These are phyloP conservation scores for Mycena epipterygia DNA, from an alignment of 768 basidiomycete genomes.

Conservation along the genomic window DNA sequence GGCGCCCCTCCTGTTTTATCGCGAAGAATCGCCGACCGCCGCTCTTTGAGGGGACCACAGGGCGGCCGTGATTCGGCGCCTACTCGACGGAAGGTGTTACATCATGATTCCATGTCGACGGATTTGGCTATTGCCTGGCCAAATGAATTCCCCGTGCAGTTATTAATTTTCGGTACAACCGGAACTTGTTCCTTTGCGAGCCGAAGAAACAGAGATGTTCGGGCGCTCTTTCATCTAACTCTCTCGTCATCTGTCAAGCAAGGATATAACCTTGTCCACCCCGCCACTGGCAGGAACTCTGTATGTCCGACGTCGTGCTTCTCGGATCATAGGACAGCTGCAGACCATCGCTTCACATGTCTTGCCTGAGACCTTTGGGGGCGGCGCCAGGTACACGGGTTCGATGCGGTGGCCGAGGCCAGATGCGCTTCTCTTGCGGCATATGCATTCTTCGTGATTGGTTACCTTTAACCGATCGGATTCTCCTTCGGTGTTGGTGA, in stretches of 20 bases:
- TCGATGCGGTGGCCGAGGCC: slow-evolving; percentile 24
- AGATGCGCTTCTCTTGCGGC: slow-evolving; percentile 29
- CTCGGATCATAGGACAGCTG: slow-evolving; percentile 32
- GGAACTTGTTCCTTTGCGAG: slow-evolving; percentile 8
- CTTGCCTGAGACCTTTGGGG: slow-evolving; percentile 32
- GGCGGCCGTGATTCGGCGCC: neutral
- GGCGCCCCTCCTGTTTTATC: neutral
- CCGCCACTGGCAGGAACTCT: slow-evolving; percentile 30
- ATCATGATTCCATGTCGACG: slow-evolving; percentile 1
- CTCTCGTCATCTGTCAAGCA: slow-evolving; percentile 33
- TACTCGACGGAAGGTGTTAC: slow-evolving; percentile 1
- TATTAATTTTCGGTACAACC: neutral
- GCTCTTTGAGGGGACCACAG: slow-evolving; percentile 10
- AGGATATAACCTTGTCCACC: slow-evolving; percentile 34
- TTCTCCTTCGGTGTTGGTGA: slow-evolving; percentile 29
- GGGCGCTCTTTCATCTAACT: slow-evolving; percentile 27
- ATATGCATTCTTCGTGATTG: slow-evolving; percentile 33
- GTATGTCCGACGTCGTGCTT: slow-evolving; percentile 36
- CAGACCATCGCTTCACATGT: slow-evolving; percentile 31
- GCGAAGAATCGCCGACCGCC: slow-evolving; percentile 20
- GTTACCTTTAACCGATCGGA: slow-evolving; percentile 33
- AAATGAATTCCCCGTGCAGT: neutral
- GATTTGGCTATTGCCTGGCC: neutral
- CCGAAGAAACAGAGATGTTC: slow-evolving; percentile 28
- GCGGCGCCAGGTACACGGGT: slow-evolving; percentile 22